phyloP scores from a whole-genome alignment of 345 rosid genomes.

The Linum trigynum region DNA sequence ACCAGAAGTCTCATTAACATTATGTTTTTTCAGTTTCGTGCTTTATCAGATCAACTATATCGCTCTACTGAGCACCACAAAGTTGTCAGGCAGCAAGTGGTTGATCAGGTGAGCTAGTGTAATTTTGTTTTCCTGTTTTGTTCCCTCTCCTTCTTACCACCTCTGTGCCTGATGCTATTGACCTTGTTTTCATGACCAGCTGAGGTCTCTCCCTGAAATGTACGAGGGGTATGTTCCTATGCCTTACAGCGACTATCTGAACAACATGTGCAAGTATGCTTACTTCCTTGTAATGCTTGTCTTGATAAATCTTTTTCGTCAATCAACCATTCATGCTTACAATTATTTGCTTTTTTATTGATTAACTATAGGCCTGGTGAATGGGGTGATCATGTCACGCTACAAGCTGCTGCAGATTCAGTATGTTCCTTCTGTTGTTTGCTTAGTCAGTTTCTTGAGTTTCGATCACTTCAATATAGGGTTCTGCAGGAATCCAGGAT shows the following conservation, averaged over 20 bases:
- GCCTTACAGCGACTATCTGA: neutral
- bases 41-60: conserved; percentile 3
- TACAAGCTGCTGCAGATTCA: conserved; percentile 6
- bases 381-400: conserved; percentile 3
- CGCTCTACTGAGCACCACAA: neutral
- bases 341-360: neutral
- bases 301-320: neutral
- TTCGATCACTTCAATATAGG: too few relatives aligned
- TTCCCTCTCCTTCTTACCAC: neutral
- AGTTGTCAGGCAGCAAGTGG: neutral
- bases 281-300: neutral
- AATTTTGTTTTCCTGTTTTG: neutral
- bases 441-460: too few relatives aligned
- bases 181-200: neutral
- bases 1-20: neutral
- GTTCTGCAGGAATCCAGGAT: too few relatives aligned
- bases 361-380: neutral
- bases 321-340: neutral
- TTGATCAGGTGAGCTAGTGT: neutral
- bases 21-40: neutral
- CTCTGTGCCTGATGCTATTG: neutral
- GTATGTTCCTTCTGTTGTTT: neutral
- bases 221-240: conserved; percentile 4
- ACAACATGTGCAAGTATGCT: neutral
- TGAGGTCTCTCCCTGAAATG: neutral